Conservation (phyloP, 225 moss, liverwort and hornwort genomes). For the Physcomitrellopsis africana region DNA sequence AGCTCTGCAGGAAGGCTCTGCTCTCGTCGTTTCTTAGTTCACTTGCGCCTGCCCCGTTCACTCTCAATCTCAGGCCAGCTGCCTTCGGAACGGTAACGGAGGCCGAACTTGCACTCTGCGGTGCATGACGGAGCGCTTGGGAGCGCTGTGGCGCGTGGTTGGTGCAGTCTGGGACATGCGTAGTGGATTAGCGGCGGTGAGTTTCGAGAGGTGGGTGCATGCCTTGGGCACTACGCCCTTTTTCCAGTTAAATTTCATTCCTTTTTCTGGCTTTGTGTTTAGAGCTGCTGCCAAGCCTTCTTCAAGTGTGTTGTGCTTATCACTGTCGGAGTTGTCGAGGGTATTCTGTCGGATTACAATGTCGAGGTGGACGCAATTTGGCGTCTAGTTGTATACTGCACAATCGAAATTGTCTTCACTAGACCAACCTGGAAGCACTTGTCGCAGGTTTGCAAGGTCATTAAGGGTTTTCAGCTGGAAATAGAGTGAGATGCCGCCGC, state of each 20-base stretch:
- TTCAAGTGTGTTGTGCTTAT: background rate
- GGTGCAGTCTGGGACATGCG: background rate
- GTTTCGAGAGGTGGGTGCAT: background rate
- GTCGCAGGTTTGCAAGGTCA: constrained; percentile 12
- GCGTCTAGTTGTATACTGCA: background rate
- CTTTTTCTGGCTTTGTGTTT: background rate
- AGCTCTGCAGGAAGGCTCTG: background rate
- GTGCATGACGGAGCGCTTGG: no score
- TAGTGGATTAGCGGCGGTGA: background rate
- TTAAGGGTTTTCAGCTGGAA: background rate
- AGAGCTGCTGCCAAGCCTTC: background rate
- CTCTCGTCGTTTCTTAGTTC: background rate
- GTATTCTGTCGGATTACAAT: background rate
- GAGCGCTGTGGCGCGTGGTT: constrained; percentile 12
- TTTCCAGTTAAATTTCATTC: no score
- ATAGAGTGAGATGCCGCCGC: constrained; percentile 36
- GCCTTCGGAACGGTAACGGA: no score
- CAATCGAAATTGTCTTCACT: background rate
- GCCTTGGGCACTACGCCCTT: background rate
- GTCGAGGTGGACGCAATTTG: background rate
- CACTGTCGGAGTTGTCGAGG: no score
- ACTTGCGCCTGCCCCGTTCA: no score
- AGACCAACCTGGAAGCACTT: background rate
- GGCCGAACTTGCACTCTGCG: no score
- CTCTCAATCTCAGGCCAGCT: no score